These are phyloP conservation scores for Penicillium oxalicum DNA, from an alignment of 2,329 filamentous ascomycete genomes.

Conservation along the genomic window DNA sequence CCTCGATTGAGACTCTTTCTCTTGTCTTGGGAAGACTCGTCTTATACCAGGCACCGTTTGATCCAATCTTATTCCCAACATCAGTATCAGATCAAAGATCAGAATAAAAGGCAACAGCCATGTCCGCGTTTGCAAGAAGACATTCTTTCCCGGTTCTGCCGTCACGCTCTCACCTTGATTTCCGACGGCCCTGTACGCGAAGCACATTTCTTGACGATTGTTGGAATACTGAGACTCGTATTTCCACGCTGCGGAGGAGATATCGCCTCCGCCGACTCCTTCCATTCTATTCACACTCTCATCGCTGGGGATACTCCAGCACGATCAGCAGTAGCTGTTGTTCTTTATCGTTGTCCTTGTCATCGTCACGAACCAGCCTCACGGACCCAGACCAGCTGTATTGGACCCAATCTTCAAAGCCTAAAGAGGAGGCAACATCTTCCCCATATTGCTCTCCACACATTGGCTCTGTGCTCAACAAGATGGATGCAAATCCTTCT, in stretches of 20 bases:
- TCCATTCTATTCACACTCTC: not conserved
- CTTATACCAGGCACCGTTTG: constrained; percentile 1
- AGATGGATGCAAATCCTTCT: not conserved
- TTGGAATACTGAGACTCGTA: not conserved
- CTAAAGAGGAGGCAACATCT: not conserved
- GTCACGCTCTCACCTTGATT: not conserved
- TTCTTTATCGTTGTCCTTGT: too few species aligned
- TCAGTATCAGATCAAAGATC: too few species aligned
- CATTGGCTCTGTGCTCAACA: not conserved
- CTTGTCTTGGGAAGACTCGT: constrained; percentile 4
- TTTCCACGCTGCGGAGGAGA: too few species aligned
- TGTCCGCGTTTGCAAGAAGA: too few species aligned
- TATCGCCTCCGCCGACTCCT: not conserved
- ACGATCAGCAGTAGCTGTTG: too few species aligned
- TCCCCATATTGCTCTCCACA: not conserved
- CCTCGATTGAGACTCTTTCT: not conserved
- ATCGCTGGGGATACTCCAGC: not conserved
- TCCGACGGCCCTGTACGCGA: not conserved
- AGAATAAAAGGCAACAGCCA: too few species aligned
- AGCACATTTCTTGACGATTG: not conserved
- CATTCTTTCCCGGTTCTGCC: too few species aligned
- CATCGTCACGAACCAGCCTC: not conserved
- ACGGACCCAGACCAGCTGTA: not conserved
- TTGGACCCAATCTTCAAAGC: not conserved
- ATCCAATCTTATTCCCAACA: not conserved